These are phyloP conservation scores for Solanum peruvianum DNA, from an alignment of 257 asterid genomes.

Conservation along the genomic window DNA sequence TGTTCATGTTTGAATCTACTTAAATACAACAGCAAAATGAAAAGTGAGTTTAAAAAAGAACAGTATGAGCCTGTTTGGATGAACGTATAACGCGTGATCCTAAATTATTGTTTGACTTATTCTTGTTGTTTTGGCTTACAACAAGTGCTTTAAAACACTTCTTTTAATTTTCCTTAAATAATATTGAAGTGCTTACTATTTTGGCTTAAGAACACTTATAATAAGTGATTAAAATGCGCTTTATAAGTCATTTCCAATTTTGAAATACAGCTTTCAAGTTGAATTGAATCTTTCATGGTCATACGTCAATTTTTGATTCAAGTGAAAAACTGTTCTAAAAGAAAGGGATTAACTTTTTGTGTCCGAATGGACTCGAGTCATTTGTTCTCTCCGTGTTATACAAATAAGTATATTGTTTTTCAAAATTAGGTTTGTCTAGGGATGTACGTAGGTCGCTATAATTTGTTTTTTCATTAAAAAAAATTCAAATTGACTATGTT, in stretches of 20 bases:
- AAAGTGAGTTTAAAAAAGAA: neutral
- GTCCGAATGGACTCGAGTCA: neutral
- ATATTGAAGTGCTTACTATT: too few relatives aligned
- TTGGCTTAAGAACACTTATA: neutral
- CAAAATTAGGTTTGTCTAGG: neutral
- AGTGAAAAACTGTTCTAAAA: neutral
- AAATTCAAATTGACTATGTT: too few relatives aligned
- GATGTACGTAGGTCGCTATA: fast-evolving
- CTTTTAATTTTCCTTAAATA: too few relatives aligned
- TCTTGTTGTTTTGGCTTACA: neutral
- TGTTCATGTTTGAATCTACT: neutral
- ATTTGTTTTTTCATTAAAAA: too few relatives aligned
- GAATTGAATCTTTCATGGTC: neutral
- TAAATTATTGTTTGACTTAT: neutral
- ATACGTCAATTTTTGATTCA: neutral
- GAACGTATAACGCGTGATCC: neutral
- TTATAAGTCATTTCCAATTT: neutral
- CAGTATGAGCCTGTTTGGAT: neutral
- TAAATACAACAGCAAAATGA: neutral
- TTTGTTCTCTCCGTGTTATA: neutral
- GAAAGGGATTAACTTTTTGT: neutral
- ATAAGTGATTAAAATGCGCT: too few relatives aligned
- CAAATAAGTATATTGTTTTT: neutral
- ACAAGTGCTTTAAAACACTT: neutral
- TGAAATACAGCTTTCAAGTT: neutral